Evolutionary conservation across 2,329 filamentous ascomycete genomes (phyloP), one percentile per base, ranked within the genome.

Genomic region (Claviceps cyperi): DNA sequence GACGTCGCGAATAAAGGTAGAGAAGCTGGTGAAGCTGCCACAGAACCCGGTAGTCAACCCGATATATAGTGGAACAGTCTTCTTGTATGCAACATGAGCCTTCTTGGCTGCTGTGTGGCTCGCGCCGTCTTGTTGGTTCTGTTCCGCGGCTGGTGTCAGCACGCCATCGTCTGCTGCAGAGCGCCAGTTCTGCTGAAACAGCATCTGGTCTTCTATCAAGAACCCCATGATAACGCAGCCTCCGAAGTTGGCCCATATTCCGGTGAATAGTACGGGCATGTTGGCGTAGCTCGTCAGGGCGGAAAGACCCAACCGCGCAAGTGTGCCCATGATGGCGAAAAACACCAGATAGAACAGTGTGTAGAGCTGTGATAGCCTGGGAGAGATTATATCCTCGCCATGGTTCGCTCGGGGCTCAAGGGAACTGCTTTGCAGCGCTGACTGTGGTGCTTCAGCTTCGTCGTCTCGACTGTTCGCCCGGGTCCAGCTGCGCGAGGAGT

Each of bases 1-100:
- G 14, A 75, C 67, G 58, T 94, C 90, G 6, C 86, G 77, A 45
- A 90, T 81, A 62, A 94, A 94, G 19, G 83, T 81, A 0, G 89
- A 94, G 66, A 95, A 95, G 9, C 84, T 90, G 0, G 90, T 96
- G 60, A 92, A 86, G 56, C 85, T 90, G 54, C 91, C 87, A 59
- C 88, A 94, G 64, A 92, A 92, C 11, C 85, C 91, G 0, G 85
- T 94, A 0, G 86, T 79, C 5, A 96, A 77, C 47, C 86, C 90
- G 52, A 94, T 84, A 61, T 94, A 95, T 0, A 95, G 72, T 0
- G 91, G 90, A 28, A 94, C 84, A 0, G 85, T 86, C 69, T 94
- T 94, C 63, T 95, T 95, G 28, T 73, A 68, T 5, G 80, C 72
- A 38, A 75, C 64, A 60, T 85, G 78, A 1, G 72, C 73, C 60